Evolutionary conservation across 768 basidiomycete species (phyloP).

Genomic region (Mycena olivaceomarginata): DNA sequence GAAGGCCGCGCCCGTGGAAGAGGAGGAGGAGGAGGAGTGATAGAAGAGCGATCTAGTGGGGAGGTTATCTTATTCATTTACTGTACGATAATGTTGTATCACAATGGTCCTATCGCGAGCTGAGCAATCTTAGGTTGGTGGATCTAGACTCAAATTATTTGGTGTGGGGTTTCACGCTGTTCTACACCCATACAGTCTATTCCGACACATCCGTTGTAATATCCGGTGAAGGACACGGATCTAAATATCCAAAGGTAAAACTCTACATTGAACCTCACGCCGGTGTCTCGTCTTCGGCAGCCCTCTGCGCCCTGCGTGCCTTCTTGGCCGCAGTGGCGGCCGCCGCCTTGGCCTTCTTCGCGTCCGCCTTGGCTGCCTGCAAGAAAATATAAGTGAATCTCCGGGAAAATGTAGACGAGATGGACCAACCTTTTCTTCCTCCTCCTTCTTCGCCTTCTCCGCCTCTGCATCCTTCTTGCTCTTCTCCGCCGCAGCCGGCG

Average conservation of each 20-base stretch:
- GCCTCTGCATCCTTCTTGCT: constrained; percentile 86
- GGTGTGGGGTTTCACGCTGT: no score
- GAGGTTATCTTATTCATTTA: constrained; percentile 6
- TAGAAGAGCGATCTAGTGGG: background rate
- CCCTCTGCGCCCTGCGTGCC: constrained; percentile 61
- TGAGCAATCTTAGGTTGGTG: no score
- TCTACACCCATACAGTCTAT: no score
- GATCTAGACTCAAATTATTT: no score
- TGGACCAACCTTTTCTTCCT: constrained; percentile 84
- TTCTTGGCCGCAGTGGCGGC: constrained; percentile 96
- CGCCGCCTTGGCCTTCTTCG: constrained; percentile 90
- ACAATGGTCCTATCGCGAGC: background rate
- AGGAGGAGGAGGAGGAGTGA: constrained; percentile 38
- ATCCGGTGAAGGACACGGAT: no score
- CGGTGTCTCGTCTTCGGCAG: constrained; percentile 23
- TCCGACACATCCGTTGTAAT: no score
- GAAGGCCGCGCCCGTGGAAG: constrained; percentile 43
- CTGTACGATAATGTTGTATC: constrained; percentile 35
- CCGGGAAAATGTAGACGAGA: background rate
- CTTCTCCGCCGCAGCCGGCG: constrained; percentile 78
- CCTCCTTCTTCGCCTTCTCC: constrained; percentile 86
- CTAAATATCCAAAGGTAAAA: no score
- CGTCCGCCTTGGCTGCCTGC: constrained; percentile 72
- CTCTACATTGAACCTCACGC: background rate
- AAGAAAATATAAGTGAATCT: constrained; percentile 3